phyloP scores from a whole-genome alignment of 2,329 filamentous ascomycete genomes.

The Colletotrichum cereale region DNA sequence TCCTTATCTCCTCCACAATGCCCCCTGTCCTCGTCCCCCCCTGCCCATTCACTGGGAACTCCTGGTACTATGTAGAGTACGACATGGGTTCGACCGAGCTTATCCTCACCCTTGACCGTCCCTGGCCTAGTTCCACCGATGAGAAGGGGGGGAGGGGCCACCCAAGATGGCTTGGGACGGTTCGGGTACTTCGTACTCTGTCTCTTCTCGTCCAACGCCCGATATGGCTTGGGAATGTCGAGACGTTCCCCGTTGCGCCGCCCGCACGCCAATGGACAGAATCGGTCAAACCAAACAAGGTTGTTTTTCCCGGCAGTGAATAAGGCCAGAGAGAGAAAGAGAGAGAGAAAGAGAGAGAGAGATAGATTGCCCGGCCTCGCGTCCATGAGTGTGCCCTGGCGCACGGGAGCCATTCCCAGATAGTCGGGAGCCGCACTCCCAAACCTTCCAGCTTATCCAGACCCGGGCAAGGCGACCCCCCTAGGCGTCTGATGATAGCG shows the following conservation, averaged over 20 bases:
- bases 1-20: slow-evolving; percentile 39
- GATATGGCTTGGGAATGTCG: slow-evolving; percentile 13
- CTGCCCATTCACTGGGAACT: neutral
- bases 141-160: no score
- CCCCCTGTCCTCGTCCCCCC: slow-evolving; percentile 8
- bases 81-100: slow-evolving; percentile 33
- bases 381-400: slow-evolving; percentile 13
- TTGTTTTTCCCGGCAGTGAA: neutral
- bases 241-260: neutral
- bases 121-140: slow-evolving; percentile 31
- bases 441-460: slow-evolving; percentile 19
- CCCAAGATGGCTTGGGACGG: slow-evolving; percentile 16
- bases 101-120: slow-evolving; percentile 34
- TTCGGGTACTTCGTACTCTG: neutral
- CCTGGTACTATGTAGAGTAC: neutral
- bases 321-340: no score
- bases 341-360: no score
- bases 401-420: slow-evolving; percentile 25
- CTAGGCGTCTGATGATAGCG: neutral
- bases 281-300: neutral
- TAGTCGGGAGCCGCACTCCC: slow-evolving; percentile 9
- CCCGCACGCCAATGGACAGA: neutral
- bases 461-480: neutral
- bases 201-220: slow-evolving; percentile 12
- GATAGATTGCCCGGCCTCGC: no score